phyloP scores from a whole-genome alignment of 495 filamentous ascomycete species.

The Evansstolkia leycettana region DNA sequence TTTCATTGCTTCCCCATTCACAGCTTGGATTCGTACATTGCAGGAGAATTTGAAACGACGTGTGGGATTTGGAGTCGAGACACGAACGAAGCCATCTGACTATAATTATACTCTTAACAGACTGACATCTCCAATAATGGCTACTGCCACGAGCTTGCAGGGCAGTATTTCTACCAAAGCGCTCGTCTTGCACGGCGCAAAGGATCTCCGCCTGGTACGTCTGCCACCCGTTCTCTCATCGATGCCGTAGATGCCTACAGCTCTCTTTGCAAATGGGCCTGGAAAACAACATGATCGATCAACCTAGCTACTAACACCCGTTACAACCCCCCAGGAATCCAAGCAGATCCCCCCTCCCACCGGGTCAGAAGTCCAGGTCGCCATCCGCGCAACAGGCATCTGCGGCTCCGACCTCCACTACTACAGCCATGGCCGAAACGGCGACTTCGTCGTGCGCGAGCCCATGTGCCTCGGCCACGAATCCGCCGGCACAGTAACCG shows the following conservation, averaged over 20 bases:
- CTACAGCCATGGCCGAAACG: slow-evolving; percentile 75
- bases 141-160: slow-evolving; percentile 3
- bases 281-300: too few species aligned
- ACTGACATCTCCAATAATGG: slow-evolving; percentile 6
- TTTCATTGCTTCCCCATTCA: too few species aligned
- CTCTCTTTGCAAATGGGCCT: too few species aligned
- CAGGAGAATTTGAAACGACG: too few species aligned
- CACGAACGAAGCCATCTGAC: too few species aligned
- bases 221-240: neutral
- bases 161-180: slow-evolving; percentile 34
- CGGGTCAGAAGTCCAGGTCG: slow-evolving; percentile 56
- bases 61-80: too few species aligned
- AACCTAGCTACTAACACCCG: neutral
- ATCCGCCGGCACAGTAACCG: slow-evolving; percentile 20
- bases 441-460: slow-evolving; percentile 60
- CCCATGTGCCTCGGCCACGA: slow-evolving; percentile 73
- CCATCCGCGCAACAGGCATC: slow-evolving; percentile 63
- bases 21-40: too few species aligned
- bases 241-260: too few species aligned
- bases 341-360: slow-evolving; percentile 28
- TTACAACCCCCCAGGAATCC: slow-evolving; percentile 23
- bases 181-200: slow-evolving; percentile 57
- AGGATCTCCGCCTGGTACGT: slow-evolving; percentile 54
- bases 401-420: slow-evolving; percentile 81
- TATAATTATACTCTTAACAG: too few species aligned